A percentile compares a stretch with the other conserved stretches of the same genome.
Evolutionary conservation across 805 yeast species (phyloP).

Genomic region (Saccharomycopsis olivae): DNA sequence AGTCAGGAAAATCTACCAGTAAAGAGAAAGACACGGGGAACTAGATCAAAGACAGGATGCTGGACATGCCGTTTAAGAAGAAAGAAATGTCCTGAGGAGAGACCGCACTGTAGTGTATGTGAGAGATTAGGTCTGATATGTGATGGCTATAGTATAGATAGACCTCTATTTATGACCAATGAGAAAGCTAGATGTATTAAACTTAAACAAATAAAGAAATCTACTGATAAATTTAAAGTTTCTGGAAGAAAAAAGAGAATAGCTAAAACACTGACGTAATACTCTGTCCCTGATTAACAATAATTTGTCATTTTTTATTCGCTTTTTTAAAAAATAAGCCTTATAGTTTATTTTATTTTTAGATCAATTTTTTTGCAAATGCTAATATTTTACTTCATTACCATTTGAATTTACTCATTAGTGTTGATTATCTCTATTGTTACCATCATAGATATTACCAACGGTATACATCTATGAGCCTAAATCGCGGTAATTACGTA

Average conservation of each 20-base stretch:
- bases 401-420: too few species aligned
- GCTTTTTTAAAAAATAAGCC: neutral
- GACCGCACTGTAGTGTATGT: slow-evolving; percentile 53
- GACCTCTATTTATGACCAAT: slow-evolving; percentile 47
- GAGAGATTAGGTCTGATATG: slow-evolving; percentile 44
- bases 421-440: neutral
- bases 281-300: neutral
- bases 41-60: slow-evolving; percentile 51
- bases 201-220: slow-evolving; percentile 40
- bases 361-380: neutral
- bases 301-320: neutral
- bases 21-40: too few species aligned
- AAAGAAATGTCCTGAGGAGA: slow-evolving; percentile 60
- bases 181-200: slow-evolving; percentile 31
- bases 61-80: slow-evolving; percentile 73
- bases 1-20: too few species aligned
- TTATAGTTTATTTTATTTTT: neutral
- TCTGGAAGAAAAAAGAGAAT: slow-evolving; percentile 25
- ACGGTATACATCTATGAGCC: too few species aligned
- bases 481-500: too few species aligned
- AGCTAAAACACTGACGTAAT: neutral
- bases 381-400: neutral
- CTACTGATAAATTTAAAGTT: slow-evolving; percentile 31
- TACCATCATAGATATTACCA: too few species aligned
- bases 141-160: slow-evolving; percentile 38